Evolutionary conservation across 768 basidiomycete species (phyloP), one percentile per base, ranked within the genome.

Genomic region (Goffeauzyma gilvescens): DNA sequence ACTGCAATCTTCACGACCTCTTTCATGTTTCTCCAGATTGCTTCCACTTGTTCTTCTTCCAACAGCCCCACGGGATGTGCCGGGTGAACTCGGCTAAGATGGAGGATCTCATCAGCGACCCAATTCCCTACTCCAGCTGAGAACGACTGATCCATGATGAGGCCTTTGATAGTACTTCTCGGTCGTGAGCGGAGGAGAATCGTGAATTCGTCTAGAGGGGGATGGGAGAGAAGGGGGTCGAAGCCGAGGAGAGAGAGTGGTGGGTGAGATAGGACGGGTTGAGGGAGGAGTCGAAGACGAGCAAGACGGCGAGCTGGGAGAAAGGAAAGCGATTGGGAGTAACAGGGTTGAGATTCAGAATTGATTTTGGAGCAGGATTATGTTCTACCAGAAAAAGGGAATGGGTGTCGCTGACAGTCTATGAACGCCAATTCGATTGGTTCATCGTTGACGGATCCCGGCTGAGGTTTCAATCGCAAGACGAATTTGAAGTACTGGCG

Each of bases 41-140:
- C 61, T 20, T 59, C 50, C 14, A 76, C 53, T 52, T 80, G 71
- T 13, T 61, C 65, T 15, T 67, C 61, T 5, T 68, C 65, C 15
- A 83, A 65, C 4, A 69, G 65, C 49, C 74, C 74, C 42, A 72
- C 75, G 8, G 74, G 69, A 50, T 75, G 71, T 52, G 79, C 76
- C 0, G 81, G 81, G 50, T 83, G 79, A 20, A 82, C 67, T 38
- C 71, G 65, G 5, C 81, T 69, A 55, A 82, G 76, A 58, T 81
- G 82, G 28, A 83, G 58, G 34, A 82, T 73, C 54, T 61, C 50
- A 74, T 78, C 79, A 52, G 81, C 80, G 15, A 83, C 73, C 76
- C 80, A 83, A 57, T 83, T 84, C 3, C 81, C 78, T 8, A 84
- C 72, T 1, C 81, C 81, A 9, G 80, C 79, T 48, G 73, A 78